Evolutionary conservation across 306 rosid genomes (phyloP).

Genomic region (Prunus padus): DNA sequence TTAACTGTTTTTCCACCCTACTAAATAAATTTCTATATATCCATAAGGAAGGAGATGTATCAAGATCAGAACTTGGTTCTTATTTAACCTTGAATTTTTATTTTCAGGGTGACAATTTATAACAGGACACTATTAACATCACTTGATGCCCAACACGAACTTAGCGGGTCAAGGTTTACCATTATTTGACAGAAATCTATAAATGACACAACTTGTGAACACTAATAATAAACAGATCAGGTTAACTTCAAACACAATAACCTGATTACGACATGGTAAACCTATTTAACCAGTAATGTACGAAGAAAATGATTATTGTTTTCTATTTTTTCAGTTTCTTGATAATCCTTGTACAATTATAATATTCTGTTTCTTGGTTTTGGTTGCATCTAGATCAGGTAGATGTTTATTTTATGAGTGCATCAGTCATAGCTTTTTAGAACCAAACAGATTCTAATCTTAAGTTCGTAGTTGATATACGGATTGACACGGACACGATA

Average conservation of each 20-base stretch:
- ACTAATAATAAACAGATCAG: neutral
- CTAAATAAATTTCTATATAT: neutral
- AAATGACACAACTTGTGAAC: neutral
- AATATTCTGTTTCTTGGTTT: too few species aligned
- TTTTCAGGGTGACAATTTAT: neutral
- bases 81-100: neutral
- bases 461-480: neutral
- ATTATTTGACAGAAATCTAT: too few species aligned
- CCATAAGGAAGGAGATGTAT: neutral
- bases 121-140: neutral
- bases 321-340: neutral
- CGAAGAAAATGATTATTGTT: neutral
- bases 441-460: neutral
- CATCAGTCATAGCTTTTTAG: neutral
- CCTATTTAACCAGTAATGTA: neutral
- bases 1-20: neutral
- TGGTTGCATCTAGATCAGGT: neutral
- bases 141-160: too few species aligned
- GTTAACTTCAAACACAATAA: neutral
- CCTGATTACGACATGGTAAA: neutral
- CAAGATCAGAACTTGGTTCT: neutral
- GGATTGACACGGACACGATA: neutral
- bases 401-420: too few species aligned
- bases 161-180: too few species aligned
- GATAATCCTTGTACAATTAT: neutral